Percentiles rank a stretch among this genome's conserved stretches.
These are phyloP conservation scores for Starmerella cellae DNA, from an alignment of 805 yeast species.

Conservation along the genomic window DNA sequence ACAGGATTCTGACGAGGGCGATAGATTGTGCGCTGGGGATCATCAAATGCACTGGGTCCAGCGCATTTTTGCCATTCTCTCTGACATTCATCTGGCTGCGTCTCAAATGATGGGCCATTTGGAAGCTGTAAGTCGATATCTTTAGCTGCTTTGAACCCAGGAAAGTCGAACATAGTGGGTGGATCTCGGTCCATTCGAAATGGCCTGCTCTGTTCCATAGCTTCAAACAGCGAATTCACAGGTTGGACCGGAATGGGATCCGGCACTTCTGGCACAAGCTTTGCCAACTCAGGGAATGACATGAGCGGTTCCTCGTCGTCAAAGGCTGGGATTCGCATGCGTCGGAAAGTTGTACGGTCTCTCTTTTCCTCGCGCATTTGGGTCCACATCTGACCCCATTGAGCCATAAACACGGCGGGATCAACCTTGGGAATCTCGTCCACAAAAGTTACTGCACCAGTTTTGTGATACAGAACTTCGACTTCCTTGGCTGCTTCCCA, in stretches of 20 bases:
- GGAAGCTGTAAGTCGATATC: slow-evolving; percentile 78
- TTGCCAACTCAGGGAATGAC: slow-evolving; percentile 66
- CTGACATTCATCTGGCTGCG: too few relatives aligned
- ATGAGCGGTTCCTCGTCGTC: slow-evolving; percentile 96
- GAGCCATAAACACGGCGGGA: slow-evolving; percentile 61
- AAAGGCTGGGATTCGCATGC: slow-evolving; percentile 90
- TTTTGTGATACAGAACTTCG: slow-evolving; percentile 70
- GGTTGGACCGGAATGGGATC: slow-evolving; percentile 34
- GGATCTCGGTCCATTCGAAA: slow-evolving; percentile 1
- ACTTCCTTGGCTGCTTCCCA: slow-evolving; percentile 88
- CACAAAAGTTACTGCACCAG: slow-evolving; percentile 93
- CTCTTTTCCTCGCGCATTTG: slow-evolving; percentile 90
- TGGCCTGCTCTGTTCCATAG: slow-evolving; percentile 2
- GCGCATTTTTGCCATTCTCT: too few relatives aligned
- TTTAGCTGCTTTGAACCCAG: slow-evolving; percentile 79
- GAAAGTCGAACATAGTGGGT: slow-evolving; percentile 34
- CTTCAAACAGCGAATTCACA: neutral
- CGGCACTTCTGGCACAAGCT: slow-evolving; percentile 48
- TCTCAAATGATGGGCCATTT: slow-evolving; percentile 94
- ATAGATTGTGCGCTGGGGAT: slow-evolving; percentile 75
- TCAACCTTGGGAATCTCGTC: slow-evolving; percentile 84
- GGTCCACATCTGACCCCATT: slow-evolving; percentile 90
- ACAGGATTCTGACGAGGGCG: slow-evolving; percentile 41
- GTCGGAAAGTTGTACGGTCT: slow-evolving; percentile 74
- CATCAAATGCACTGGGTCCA: slow-evolving; percentile 65